Evolutionary conservation across 192 early-diverging fungal species (phyloP), one percentile per base, ranked within the genome.

Genomic region (Coemansia sp.): DNA sequence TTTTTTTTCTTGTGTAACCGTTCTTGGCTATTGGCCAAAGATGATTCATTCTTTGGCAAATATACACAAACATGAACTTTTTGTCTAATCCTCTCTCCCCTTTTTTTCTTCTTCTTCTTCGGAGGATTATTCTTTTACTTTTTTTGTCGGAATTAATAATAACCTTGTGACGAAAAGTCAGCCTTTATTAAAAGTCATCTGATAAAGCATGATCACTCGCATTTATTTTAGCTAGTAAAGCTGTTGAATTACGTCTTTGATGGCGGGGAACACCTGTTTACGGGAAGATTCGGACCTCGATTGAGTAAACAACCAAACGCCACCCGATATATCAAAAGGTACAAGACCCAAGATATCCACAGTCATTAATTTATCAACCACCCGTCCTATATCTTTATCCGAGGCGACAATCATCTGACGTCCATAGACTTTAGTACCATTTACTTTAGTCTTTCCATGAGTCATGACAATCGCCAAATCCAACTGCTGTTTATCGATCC

Each of bases 381-480:
- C 63, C 20, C 5, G 13, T 5, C 64, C 62, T 20, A 27, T 15
- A n/a, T 65, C 31, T 3, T 16, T 11, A 1, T 61, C 6, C 43
- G 78, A 83, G 0, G 59, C 72, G 18, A 84, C 72, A 0, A 66
- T n/a, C 40, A 84, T 33, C 33, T 84, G 77, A 12, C 82, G 70
- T 3, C 82, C 82, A 41, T 79, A 84, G 5, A 24, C 44, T 36
- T 84, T 84, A 12, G 34, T 43, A 0, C 66, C 72, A 12, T 74
- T 51, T 20, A 43, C 63, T n/a, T 71, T 75, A 1, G 61, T 71
- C 66, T 84, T 84, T 20, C 82, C 82, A 13, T 79, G 82, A 9
- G 74, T 79, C 82, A 84, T 84, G 3, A 84, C 77, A 60, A 84
- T 49, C 2, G 74, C 77, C 16, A 84, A 44, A 13, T 84, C 77